Conservation (phyloP, 768 basidiomycete species). For the Lentinula sp. region DNA sequence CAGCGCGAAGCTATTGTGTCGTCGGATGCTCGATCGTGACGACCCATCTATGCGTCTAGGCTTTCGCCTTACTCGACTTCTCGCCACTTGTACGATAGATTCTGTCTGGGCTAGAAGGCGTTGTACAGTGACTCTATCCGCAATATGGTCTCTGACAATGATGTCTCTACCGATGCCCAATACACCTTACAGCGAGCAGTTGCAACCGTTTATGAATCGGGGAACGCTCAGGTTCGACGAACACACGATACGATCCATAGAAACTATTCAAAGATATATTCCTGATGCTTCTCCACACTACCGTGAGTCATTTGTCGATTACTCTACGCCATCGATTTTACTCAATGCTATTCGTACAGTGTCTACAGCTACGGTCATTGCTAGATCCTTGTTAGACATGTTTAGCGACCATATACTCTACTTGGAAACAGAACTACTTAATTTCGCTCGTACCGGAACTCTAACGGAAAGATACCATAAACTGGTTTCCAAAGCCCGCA, state of each 20-base stretch:
- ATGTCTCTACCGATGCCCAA: constrained; percentile 23
- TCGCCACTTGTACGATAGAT: constrained; percentile 22
- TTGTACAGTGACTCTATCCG: constrained; percentile 27
- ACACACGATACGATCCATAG: constrained; percentile 23
- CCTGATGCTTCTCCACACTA: constrained; percentile 19
- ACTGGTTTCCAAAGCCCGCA: neutral
- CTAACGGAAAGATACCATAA: neutral
- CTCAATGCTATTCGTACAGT: constrained; percentile 5
- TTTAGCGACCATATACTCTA: constrained; percentile 19
- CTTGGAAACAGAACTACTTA: constrained; percentile 18
- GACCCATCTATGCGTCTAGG: constrained; percentile 24
- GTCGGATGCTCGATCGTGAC: constrained; percentile 22
- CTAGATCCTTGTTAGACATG: constrained; percentile 26
- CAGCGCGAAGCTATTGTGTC: constrained; percentile 30
- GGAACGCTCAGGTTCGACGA: constrained; percentile 23
- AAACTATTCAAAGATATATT: constrained; percentile 13
- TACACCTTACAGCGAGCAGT: neutral
- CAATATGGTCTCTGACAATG: constrained; percentile 38
- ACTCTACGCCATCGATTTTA: neutral
- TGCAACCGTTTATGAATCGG: neutral
- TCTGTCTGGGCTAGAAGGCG: constrained; percentile 20
- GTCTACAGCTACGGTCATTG: constrained; percentile 25
- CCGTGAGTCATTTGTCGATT: neutral
- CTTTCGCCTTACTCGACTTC: constrained; percentile 28
- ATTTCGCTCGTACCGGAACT: constrained; percentile 12